Percentiles rank a stretch among this genome's conserved stretches.
Evolutionary conservation across 1,284 basidiomycete species (phyloP).

Genomic region (Ganoderma resinaceum): DNA sequence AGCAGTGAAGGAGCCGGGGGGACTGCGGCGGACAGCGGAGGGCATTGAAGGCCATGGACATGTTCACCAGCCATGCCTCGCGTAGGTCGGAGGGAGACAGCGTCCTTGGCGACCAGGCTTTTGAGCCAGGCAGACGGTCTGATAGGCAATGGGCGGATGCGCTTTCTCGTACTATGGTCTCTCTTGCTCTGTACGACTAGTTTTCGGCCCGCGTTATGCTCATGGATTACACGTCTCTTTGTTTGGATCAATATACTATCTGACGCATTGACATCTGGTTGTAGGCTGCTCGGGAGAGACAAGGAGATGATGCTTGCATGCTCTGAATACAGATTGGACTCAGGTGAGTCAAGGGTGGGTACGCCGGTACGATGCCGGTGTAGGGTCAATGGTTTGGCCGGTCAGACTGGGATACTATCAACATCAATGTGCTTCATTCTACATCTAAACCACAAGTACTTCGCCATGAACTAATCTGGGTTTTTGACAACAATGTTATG

Average conservation of each 20-base stretch:
- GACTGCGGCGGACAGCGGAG: too few species aligned
- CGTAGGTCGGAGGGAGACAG: background rate
- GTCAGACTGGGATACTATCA: too few species aligned
- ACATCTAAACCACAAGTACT: background rate
- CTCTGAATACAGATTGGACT: background rate
- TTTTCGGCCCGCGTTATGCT: background rate
- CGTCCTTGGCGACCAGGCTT: background rate
- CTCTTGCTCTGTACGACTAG: background rate
- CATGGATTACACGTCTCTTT: background rate
- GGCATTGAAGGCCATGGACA: background rate
- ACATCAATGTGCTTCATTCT: background rate
- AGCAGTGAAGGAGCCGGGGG: background rate
- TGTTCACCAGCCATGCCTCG: conserved; percentile 6
- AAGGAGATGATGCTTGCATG: too few species aligned
- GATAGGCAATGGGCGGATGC: too few species aligned
- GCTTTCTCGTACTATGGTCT: background rate
- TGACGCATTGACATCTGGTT: background rate
- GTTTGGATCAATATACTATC: background rate
- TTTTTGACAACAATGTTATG: background rate
- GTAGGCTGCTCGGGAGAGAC: background rate
- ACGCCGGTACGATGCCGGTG: background rate
- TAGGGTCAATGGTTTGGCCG: too few species aligned
- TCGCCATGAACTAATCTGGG: background rate
- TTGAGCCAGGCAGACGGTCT: too few species aligned
- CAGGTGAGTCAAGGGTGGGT: background rate